A percentile compares a stretch with the other conserved stretches of the same genome.
Evolutionary conservation across 1,284 basidiomycete genomes (phyloP).

Genomic region (Cutaneotrichosporon sp.): DNA sequence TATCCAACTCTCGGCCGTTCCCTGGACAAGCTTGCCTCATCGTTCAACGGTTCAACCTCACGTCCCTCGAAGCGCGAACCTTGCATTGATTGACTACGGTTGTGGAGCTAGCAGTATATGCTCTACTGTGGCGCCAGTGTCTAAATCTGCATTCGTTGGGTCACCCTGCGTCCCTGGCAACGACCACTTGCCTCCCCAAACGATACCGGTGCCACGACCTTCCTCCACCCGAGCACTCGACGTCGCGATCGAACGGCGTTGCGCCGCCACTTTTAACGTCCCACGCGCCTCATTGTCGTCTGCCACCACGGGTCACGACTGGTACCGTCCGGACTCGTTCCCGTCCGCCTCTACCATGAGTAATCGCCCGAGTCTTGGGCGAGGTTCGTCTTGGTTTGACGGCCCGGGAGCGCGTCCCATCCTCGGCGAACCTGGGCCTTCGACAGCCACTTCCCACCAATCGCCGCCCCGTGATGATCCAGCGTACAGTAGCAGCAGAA

Average conservation of each 20-base stretch:
- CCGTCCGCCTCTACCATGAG: slow-evolving; percentile 5
- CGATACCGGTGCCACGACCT: neutral
- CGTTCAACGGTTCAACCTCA: neutral
- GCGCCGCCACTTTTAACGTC: neutral
- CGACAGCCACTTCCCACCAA: neutral
- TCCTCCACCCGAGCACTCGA: neutral
- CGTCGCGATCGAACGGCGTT: neutral
- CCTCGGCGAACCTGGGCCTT: slow-evolving; percentile 23
- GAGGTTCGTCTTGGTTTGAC: slow-evolving; percentile 22
- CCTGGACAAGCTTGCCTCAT: neutral
- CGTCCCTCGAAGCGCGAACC: neutral
- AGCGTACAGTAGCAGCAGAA: neutral
- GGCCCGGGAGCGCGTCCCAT: slow-evolving; percentile 33
- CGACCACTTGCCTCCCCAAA: neutral
- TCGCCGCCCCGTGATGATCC: neutral
- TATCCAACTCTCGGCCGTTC: neutral
- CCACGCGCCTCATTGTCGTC: neutral
- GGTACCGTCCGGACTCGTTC: neutral
- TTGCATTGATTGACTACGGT: neutral
- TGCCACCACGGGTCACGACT: neutral
- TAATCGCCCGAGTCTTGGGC: slow-evolving; percentile 9
- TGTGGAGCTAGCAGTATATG: neutral
- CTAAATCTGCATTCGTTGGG: neutral
- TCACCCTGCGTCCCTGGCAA: neutral
- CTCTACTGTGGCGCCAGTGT: neutral